Conservation (phyloP, 1,284 basidiomycete genomes). For the Leccinum pallidistipes region DNA sequence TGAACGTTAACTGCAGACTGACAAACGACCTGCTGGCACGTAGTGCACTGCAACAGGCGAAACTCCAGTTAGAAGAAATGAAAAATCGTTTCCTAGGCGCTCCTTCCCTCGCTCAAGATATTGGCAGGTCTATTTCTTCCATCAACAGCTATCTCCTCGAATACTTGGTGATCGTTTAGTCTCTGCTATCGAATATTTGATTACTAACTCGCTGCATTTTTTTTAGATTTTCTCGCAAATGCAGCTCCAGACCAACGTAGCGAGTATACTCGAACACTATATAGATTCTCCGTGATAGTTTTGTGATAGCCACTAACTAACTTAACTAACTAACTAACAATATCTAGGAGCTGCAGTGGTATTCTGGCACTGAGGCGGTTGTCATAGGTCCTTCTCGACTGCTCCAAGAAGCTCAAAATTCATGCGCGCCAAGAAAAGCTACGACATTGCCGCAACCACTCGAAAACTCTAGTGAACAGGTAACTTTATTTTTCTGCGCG, state of each 20-base stretch:
- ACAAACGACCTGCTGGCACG: not conserved
- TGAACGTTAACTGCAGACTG: not conserved
- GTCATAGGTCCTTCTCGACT: too few relatives aligned
- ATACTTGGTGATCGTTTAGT: constrained; percentile 1
- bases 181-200: not conserved
- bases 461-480: too few relatives aligned
- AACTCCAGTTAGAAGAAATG: not conserved
- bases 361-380: too few relatives aligned
- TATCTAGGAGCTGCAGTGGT: too few relatives aligned
- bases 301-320: too few relatives aligned
- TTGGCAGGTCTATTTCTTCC: not conserved
- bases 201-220: not conserved
- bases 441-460: too few relatives aligned
- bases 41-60: not conserved
- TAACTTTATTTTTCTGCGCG: too few relatives aligned
- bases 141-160: constrained; percentile 4
- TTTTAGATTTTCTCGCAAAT: not conserved
- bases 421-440: too few relatives aligned
- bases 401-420: too few relatives aligned
- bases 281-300: not conserved
- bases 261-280: not conserved
- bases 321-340: too few relatives aligned
- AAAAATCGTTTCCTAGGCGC: not conserved
- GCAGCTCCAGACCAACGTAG: not conserved
- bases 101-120: constrained; percentile 2